Conservation (phyloP, 257 asterid genomes). For the Linaria vulgaris region DNA sequence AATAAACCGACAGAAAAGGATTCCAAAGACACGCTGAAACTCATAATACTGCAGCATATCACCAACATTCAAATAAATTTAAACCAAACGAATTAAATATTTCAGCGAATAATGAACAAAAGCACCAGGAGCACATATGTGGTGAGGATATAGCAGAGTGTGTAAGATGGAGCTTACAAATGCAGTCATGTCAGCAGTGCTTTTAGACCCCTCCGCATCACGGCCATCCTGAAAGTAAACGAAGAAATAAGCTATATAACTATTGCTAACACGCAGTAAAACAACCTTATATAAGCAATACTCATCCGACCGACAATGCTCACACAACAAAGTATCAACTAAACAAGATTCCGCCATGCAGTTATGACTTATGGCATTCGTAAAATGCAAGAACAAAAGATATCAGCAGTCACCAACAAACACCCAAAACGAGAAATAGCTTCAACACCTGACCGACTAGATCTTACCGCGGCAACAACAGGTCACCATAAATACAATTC, state of each 20-base stretch:
- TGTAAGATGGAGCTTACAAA: conserved; percentile 49
- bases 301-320: background rate
- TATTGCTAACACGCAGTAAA: too few relatives aligned
- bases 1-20: background rate
- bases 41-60: background rate
- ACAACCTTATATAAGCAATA: background rate
- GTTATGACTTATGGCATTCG: background rate
- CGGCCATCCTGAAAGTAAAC: conserved; percentile 67
- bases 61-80: background rate
- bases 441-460: background rate
- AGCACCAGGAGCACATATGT: background rate
- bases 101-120: background rate
- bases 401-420: background rate
- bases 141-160: background rate
- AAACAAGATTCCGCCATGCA: background rate
- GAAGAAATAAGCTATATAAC: background rate
- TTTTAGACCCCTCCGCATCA: conserved; percentile 57
- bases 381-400: background rate
- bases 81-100: background rate
- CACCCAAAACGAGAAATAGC: too few relatives aligned
- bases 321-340: background rate
- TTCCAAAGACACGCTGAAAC: background rate
- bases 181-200: conserved; percentile 83
- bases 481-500: background rate
- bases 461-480: background rate